A percentile compares a stretch with the other conserved stretches of the same genome.
Conservation (phyloP, 78 protist genomes). For the Dictyostelium purpureum region DNA sequence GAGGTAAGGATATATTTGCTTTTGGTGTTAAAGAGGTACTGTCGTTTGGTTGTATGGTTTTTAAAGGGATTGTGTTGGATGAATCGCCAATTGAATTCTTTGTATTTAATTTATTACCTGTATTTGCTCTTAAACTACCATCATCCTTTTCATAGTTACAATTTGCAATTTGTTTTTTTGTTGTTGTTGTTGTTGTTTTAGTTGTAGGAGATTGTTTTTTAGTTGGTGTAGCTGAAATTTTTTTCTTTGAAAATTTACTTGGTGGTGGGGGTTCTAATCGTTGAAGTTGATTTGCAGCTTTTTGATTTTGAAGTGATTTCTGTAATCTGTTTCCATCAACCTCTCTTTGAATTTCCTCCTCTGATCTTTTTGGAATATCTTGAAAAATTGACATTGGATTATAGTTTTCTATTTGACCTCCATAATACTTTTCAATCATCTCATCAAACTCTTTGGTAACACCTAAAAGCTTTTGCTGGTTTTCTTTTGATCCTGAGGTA, state of each 20-base stretch:
- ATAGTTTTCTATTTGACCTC: neutral
- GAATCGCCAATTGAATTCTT: too few species aligned
- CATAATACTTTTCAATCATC: neutral
- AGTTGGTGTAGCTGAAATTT: neutral
- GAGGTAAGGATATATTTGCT: too few species aligned
- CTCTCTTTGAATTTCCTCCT: constrained; percentile 41
- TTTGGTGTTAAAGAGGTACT: too few species aligned
- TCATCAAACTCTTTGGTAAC: neutral
- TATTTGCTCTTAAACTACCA: too few species aligned
- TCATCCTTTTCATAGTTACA: too few species aligned
- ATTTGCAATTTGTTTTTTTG: too few species aligned
- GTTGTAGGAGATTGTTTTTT: neutral
- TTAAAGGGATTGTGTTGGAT: too few species aligned
- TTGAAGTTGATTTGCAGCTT: neutral
- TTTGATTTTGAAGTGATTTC: neutral
- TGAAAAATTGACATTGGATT: constrained; percentile 40
- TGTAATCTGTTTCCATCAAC: neutral
- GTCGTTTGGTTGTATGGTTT: too few species aligned
- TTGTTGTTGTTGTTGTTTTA: neutral
- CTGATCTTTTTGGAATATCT: constrained; percentile 18
- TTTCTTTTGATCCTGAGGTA: neutral
- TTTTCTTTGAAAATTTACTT: neutral
- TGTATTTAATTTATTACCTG: too few species aligned
- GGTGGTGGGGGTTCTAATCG: constrained; percentile 2
- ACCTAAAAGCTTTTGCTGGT: neutral